Evolutionary conservation across 257 asterid genomes (phyloP), one percentile per base, ranked within the genome.

Genomic region (Penstemon newberryi): DNA sequence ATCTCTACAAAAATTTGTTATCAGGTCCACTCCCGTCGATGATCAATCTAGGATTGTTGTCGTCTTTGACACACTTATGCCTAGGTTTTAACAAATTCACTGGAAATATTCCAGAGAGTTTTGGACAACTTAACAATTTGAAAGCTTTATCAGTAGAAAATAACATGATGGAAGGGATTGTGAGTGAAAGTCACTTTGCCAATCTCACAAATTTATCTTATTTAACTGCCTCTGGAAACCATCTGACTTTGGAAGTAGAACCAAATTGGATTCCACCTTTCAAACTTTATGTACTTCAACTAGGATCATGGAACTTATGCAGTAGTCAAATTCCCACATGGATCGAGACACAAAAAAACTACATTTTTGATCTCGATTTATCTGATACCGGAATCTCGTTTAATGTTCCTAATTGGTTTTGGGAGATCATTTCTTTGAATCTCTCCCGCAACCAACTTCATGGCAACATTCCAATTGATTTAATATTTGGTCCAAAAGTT

Each of bases 341-440:
- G 77, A 15, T 72, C 52, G 60, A 13, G 0, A 10, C 71, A 33
- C 47, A 65, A 37, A 18, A 41, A 9, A 0, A 7, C 33, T 1
- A 25, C 5, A 49, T 65, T n/a, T 0, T 0, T 0, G 0, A 2
- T 2, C 15, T 70, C 0, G 80, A 76, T n/a, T 50, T 76, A 18
- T 76, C 80, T 0, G 33, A 25, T 15, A 54, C 61, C 10, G 76
- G 76, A 18, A 70, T 75, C 50, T 6, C 67, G 1, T 73, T 61
- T 38, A 10, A 10, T 41, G 51, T 75, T 65, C 76, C 80, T 3
- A 43, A 38, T 2, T 75, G 80, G 80, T 37, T 75, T 43, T 70
- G 80, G 80, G 43, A 38, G n/a, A 43, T 54, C 5, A 0, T 3
- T 4, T 6, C 4, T 6, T 37, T 67, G 39, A 62, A 68, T 39